Conservation (phyloP, 768 basidiomycete species). For the Collybia nuda region DNA sequence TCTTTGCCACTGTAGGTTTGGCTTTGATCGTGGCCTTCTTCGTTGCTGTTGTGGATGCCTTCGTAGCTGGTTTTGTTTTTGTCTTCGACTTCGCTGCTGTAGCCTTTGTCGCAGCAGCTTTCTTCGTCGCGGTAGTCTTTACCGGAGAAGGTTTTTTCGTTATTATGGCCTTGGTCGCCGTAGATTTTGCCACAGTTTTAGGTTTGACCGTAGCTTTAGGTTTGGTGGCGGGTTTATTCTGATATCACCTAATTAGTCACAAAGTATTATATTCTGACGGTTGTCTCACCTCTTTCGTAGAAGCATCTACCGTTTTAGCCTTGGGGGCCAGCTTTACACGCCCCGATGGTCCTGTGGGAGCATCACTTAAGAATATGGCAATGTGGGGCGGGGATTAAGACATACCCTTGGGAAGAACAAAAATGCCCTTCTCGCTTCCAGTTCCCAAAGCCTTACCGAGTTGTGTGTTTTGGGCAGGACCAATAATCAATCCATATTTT, state of each 20-base stretch:
- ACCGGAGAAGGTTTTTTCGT: slow-evolving; percentile 23
- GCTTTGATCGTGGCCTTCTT: slow-evolving; percentile 37
- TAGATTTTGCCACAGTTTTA: slow-evolving; percentile 20
- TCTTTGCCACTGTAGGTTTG: slow-evolving; percentile 22
- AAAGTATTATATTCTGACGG: slow-evolving; percentile 13
- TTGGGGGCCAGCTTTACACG: slow-evolving; percentile 72
- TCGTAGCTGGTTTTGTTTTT: slow-evolving; percentile 25
- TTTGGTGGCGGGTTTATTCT: slow-evolving; percentile 41
- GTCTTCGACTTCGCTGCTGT: slow-evolving; percentile 9
- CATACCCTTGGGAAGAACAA: slow-evolving; percentile 86
- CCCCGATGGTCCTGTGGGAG: slow-evolving; percentile 54
- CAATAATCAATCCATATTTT: slow-evolving; percentile 80
- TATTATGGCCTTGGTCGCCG: slow-evolving; percentile 21
- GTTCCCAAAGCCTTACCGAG: slow-evolving; percentile 77
- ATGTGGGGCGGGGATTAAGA: slow-evolving; percentile 2
- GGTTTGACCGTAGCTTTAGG: slow-evolving; percentile 28
- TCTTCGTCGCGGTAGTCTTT: slow-evolving; percentile 31
- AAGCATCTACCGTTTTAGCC: slow-evolving; percentile 35
- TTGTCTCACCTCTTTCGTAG: slow-evolving; percentile 39
- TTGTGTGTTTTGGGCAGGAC: slow-evolving; percentile 74
- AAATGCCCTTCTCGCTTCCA: slow-evolving; percentile 83
- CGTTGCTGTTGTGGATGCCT: slow-evolving; percentile 26
- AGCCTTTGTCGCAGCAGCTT: slow-evolving; percentile 21
- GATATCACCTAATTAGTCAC: slow-evolving; percentile 2
- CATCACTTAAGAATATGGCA: slow-evolving; percentile 3